These are phyloP conservation scores for Acrocalymma vagum DNA, from an alignment of 2,329 filamentous ascomycete species.

Conservation along the genomic window DNA sequence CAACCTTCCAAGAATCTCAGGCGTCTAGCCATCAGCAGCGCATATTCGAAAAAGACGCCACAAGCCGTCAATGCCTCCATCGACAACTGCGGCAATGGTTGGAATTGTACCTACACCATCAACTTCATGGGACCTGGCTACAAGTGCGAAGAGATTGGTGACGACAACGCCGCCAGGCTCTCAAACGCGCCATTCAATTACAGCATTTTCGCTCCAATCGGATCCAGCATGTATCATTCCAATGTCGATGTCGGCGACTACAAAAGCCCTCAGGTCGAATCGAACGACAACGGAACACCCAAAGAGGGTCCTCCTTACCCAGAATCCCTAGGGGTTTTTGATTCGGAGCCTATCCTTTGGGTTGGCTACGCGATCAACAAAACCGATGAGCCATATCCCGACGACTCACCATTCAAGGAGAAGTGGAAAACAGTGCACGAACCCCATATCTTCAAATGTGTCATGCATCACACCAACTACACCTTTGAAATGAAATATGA, in stretches of 20 bases:
- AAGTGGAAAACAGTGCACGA: conserved; percentile 42
- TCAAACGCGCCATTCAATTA: conserved; percentile 40
- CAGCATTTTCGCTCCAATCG: conserved; percentile 39
- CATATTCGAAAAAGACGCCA: conserved; percentile 43
- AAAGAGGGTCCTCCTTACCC: conserved; percentile 30
- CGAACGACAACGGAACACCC: conserved; percentile 29
- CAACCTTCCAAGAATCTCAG: conserved; percentile 45
- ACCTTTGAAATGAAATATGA: conserved; percentile 41
- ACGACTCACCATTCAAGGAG: conserved; percentile 27
- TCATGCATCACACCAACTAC: conserved; percentile 46
- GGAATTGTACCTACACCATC: conserved; percentile 47
- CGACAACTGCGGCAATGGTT: conserved; percentile 40
- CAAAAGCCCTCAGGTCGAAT: conserved; percentile 33
- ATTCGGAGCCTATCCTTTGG: conserved; percentile 46
- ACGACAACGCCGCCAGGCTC: conserved; percentile 12
- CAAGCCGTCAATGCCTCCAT: conserved; percentile 32
- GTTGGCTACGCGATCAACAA: conserved; percentile 46
- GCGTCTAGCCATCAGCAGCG: conserved; percentile 39
- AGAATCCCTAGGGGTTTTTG: conserved; percentile 39
- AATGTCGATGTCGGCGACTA: conserved; percentile 44
- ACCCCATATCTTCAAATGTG: conserved; percentile 46
- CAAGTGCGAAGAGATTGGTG: conserved; percentile 40
- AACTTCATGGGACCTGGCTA: conserved; percentile 47
- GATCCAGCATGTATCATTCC: conserved; percentile 39
- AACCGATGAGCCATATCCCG: conserved; percentile 30